Percentiles rank a stretch among this genome's conserved stretches.
Evolutionary conservation across 2,329 filamentous ascomycete genomes (phyloP).

Genomic region (Thelonectria rubi): DNA sequence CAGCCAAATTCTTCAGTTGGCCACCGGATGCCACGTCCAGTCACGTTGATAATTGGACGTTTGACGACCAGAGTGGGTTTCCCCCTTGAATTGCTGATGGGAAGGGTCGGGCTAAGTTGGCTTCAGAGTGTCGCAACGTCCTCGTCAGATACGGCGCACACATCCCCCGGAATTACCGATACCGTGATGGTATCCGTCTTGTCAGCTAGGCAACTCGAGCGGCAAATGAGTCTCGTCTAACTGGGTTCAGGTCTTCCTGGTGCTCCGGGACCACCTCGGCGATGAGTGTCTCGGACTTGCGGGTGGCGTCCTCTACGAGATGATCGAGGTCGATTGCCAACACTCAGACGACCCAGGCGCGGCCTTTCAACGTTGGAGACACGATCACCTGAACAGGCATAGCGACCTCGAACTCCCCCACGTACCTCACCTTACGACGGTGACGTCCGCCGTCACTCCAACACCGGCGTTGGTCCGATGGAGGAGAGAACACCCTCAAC

Average conservation of each 20-base stretch:
- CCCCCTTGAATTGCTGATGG: not conserved
- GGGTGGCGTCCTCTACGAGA: conserved; percentile 56
- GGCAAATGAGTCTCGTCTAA: conserved; percentile 2
- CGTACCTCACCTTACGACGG: conserved; percentile 57
- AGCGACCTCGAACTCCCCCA: conserved; percentile 57
- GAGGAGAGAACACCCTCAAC: conserved; percentile 48
- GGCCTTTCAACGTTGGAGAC: conserved; percentile 57
- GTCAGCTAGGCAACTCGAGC: conserved; percentile 38
- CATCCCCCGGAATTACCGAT: conserved; percentile 57
- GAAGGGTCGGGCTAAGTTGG: conserved; percentile 15
- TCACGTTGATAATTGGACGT: conserved; percentile 9
- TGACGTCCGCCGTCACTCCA: conserved; percentile 53
- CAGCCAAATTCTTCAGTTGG: conserved; percentile 1
- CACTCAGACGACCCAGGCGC: conserved; percentile 56
- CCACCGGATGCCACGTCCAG: not conserved
- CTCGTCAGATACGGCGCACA: conserved; percentile 55
- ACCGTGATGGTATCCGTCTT: conserved; percentile 55
- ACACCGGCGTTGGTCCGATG: conserved; percentile 50
- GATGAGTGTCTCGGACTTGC: conserved; percentile 56
- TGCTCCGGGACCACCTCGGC: conserved; percentile 55
- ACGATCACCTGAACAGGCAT: conserved; percentile 56
- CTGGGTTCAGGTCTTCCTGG: conserved; percentile 50
- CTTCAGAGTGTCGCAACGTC: conserved; percentile 56
- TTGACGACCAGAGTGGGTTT: conserved; percentile 40
- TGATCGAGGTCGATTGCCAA: conserved; percentile 57